Conservation (phyloP, 441 rosid genomes). For the Macaranga tanarius region DNA sequence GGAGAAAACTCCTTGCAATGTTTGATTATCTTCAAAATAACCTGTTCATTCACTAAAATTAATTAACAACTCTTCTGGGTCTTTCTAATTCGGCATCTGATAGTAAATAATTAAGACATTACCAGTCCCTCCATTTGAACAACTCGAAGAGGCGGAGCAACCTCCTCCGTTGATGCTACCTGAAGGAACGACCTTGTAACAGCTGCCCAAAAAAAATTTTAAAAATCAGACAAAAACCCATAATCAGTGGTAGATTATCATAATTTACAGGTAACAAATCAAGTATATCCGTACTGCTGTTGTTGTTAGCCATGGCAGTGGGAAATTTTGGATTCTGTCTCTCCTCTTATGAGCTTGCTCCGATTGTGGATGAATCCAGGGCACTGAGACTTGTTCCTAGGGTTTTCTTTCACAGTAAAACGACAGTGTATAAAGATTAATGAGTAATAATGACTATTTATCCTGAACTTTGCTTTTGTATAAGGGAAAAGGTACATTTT, state of each 20-base stretch:
- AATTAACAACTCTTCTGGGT: not conserved
- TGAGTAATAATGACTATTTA: too few species aligned
- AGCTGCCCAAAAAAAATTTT: conserved; percentile 10
- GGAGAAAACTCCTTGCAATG: conserved; percentile 98
- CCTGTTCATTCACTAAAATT: conserved; percentile 39
- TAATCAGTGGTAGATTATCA: not conserved
- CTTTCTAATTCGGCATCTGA: not conserved
- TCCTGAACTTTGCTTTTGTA: too few species aligned
- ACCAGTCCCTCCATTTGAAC: conserved; percentile 99
- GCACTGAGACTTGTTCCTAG: too few species aligned
- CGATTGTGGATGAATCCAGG: too few species aligned
- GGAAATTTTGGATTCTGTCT: too few species aligned
- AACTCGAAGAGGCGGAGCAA: conserved; percentile 80
- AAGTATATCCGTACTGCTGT: not conserved
- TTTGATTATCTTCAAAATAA: conserved; percentile 80
- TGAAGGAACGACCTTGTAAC: conserved; percentile 74
- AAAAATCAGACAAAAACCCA: not conserved
- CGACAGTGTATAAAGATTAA: too few species aligned
- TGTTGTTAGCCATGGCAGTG: not conserved
- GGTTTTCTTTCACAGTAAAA: too few species aligned
- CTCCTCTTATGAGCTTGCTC: too few species aligned
- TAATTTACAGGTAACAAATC: not conserved
- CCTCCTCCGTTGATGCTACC: conserved; percentile 81
- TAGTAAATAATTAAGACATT: not conserved
- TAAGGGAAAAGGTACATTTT: too few species aligned